Evolutionary conservation across 495 filamentous ascomycete species (phyloP), one percentile per base, ranked within the genome.

Genomic region (Hyphodiscus hymeniophilus): DNA sequence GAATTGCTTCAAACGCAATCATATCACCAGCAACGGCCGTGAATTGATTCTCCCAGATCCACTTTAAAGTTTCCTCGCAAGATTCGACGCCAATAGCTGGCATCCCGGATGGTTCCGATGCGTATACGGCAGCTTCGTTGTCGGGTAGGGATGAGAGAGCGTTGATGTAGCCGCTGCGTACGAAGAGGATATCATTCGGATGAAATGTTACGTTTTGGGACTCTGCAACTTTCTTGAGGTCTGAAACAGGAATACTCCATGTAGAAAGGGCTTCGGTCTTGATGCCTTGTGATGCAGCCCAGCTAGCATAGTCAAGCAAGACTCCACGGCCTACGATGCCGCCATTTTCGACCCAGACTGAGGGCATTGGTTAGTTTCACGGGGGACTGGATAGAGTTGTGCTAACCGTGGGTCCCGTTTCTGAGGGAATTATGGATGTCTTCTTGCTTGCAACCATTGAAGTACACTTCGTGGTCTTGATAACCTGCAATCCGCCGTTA

Each of bases 11-110:
- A 50, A 74, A 75, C 20, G 60, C 66, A 17, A 70, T 66, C 38
- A 48, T 34, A 58, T 80, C 76, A 8, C 71, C 67, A 3, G 66
- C 76, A 1, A 79, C 67, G 1, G 75, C 76, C 0, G 75, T 64
- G 52, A 80, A 76, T 20, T 64, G 82, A 42, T 70, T 72, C 60
- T 85, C 76, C 56, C 82, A 77, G 57, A 87, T 52, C 73, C 78
- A 84, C 44, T 79, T 73, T 42, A 77, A 56, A 31, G 79, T 67
- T 48, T 65, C 63, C 35, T 75, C 65, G 30, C 76, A 75, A 50
- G 81, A 79, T 38, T 65, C 64, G 0, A 85, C 55, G 1, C 81
- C 81, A 2, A 73, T 72, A 54, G 68, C 82, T n/a, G 56, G 43
- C 69, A 74, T 54, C 48, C 70, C 63, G n/a, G n/a, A n/a, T n/a